phyloP scores from a whole-genome alignment of 441 rosid genomes.

The Pelargonium citronellum region DNA sequence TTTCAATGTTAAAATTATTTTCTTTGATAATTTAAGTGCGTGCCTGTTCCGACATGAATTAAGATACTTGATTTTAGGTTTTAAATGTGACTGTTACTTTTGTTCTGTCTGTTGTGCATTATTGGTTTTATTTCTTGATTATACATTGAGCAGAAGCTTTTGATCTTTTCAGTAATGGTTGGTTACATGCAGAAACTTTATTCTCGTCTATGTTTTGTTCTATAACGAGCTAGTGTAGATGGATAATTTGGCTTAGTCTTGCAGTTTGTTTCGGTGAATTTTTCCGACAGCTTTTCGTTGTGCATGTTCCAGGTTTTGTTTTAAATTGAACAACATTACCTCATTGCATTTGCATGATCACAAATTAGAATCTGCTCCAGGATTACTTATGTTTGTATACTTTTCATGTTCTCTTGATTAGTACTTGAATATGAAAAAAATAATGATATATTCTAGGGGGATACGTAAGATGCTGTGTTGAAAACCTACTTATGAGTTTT shows the following conservation, averaged over 20 bases:
- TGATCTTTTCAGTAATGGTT: neutral
- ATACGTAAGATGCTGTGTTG: neutral
- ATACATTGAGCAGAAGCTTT: neutral
- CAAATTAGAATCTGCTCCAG: neutral
- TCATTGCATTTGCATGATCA: too few relatives aligned
- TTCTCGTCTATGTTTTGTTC: neutral
- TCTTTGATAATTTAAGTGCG: too few relatives aligned
- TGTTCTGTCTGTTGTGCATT: neutral
- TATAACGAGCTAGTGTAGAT: neutral
- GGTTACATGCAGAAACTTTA: neutral
- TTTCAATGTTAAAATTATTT: too few relatives aligned
- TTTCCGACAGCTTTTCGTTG: neutral
- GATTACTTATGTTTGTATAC: neutral
- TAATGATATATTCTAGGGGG: neutral
- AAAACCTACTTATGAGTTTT: neutral
- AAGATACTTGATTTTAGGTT: neutral
- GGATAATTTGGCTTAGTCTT: neutral
- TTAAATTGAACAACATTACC: too few relatives aligned
- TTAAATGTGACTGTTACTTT: neutral
- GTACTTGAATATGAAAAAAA: neutral
- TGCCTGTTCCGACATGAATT: neutral
- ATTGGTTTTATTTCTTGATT: neutral
- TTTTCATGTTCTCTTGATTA: neutral
- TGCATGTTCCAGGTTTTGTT: neutral
- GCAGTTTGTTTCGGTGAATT: neutral